Evolutionary conservation across 2,329 filamentous ascomycete genomes (phyloP).

Genomic region (Aspergillus fumigatus): DNA sequence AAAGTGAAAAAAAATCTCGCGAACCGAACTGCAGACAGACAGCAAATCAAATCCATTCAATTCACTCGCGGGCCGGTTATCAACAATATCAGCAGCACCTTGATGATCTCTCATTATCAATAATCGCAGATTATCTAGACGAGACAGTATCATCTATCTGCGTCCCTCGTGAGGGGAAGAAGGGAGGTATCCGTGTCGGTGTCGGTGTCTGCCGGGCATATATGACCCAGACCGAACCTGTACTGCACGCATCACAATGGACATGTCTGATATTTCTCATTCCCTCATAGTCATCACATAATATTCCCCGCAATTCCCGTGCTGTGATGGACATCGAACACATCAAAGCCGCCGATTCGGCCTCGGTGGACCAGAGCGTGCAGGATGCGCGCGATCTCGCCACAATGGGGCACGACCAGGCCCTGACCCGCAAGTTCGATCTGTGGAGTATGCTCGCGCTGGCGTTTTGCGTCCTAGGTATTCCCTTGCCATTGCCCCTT

Average conservation of each 20-base stretch:
- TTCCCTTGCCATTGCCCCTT: no score
- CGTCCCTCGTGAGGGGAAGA: not conserved
- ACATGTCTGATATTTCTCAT: not conserved
- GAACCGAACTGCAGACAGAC: no score
- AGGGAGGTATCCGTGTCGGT: not conserved
- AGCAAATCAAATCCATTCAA: no score
- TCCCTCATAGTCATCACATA: not conserved
- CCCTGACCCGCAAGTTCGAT: slow-evolving; percentile 47
- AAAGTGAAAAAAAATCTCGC: not conserved
- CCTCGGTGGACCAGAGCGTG: slow-evolving; percentile 30
- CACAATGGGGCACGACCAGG: slow-evolving; percentile 41
- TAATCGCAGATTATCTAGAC: not conserved
- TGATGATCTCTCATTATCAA: not conserved
- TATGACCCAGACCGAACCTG: not conserved
- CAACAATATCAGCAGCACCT: not conserved
- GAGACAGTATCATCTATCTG: not conserved
- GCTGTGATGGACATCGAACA: slow-evolving; percentile 27
- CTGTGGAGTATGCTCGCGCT: slow-evolving; percentile 55
- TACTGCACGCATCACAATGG: not conserved
- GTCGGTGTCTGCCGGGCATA: not conserved
- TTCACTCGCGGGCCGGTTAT: not conserved
- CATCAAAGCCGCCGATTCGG: slow-evolving; percentile 24
- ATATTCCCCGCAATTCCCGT: not conserved
- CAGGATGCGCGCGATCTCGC: slow-evolving; percentile 41
- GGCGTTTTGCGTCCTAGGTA: slow-evolving; percentile 52